A percentile compares a stretch with the other conserved stretches of the same genome.
Conservation (phyloP, 2,329 filamentous ascomycete genomes). For the Phialocephala subalpina region DNA sequence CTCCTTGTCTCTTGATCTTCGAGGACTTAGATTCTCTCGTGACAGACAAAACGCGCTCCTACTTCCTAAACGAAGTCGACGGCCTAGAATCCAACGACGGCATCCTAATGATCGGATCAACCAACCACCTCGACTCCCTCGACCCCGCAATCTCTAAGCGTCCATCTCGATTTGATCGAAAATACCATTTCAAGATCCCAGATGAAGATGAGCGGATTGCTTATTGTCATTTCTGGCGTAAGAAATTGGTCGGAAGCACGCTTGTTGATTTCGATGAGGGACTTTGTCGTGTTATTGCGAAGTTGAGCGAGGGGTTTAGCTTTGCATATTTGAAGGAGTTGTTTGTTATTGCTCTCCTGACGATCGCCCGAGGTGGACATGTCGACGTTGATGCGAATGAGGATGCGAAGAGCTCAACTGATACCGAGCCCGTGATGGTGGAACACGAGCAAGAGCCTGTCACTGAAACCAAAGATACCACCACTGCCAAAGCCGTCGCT, state of each 20-base stretch:
- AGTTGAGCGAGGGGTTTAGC: conserved; percentile 68
- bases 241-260: conserved; percentile 61
- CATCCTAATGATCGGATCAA: conserved; percentile 73
- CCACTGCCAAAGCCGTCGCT: background rate
- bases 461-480: background rate
- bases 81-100: conserved; percentile 74
- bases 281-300: conserved; percentile 63
- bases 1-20: conserved; percentile 75
- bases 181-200: conserved; percentile 70
- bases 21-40: conserved; percentile 76
- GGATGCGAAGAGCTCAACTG: conserved; percentile 59
- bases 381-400: conserved; percentile 55
- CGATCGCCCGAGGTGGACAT: conserved; percentile 52
- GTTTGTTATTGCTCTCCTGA: conserved; percentile 68
- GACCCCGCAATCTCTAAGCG: conserved; percentile 73
- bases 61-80: conserved; percentile 79
- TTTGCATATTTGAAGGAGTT: conserved; percentile 76
- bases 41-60: conserved; percentile 65
- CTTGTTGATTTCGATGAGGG: conserved; percentile 66
- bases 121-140: conserved; percentile 70
- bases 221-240: conserved; percentile 70
- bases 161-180: conserved; percentile 70
- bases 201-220: conserved; percentile 58
- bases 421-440: conserved; percentile 23
- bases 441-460: conserved; percentile 9